Evolutionary conservation across 1,139 yeast species (phyloP).

Genomic region (Arxiozyma telluris): DNA sequence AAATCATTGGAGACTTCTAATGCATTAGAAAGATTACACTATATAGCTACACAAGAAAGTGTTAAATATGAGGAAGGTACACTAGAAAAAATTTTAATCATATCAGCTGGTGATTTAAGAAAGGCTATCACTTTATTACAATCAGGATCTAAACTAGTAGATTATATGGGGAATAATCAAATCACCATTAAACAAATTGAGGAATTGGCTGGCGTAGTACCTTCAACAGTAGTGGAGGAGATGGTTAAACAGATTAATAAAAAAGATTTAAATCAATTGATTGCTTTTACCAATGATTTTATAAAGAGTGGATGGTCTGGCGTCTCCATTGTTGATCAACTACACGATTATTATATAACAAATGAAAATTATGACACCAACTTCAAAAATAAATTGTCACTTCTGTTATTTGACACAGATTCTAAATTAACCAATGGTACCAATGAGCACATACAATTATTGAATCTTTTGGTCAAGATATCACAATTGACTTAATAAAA

Average conservation of each 20-base stretch:
- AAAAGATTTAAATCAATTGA: constrained; percentile 37
- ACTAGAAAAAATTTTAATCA: constrained; percentile 51
- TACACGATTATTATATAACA: constrained; percentile 64
- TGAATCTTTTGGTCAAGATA: constrained; percentile 58
- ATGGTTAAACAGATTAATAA: constrained; percentile 35
- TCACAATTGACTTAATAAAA: constrained; percentile 29
- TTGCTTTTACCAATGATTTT: constrained; percentile 43
- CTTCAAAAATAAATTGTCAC: constrained; percentile 58
- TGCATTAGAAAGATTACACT: constrained; percentile 58
- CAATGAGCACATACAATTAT: constrained; percentile 78
- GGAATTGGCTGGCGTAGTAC: constrained; percentile 84
- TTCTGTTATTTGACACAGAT: constrained; percentile 66
- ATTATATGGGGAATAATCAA: constrained; percentile 17
- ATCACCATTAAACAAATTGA: constrained; percentile 35
- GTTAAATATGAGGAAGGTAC: constrained; percentile 43
- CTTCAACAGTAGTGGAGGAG: constrained; percentile 41
- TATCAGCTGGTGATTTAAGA: constrained; percentile 84
- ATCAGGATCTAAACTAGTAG: constrained; percentile 63
- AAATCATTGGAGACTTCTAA: constrained; percentile 62
- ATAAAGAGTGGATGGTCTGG: constrained; percentile 83
- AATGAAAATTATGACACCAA: constrained; percentile 45
- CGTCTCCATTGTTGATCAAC: constrained; percentile 63
- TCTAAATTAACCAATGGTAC: constrained; percentile 73
- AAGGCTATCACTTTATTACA: constrained; percentile 87
- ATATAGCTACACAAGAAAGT: constrained; percentile 44